Conservation (phyloP, 2,329 filamentous ascomycete genomes). For the Sporothrix pseudoabietina region DNA sequence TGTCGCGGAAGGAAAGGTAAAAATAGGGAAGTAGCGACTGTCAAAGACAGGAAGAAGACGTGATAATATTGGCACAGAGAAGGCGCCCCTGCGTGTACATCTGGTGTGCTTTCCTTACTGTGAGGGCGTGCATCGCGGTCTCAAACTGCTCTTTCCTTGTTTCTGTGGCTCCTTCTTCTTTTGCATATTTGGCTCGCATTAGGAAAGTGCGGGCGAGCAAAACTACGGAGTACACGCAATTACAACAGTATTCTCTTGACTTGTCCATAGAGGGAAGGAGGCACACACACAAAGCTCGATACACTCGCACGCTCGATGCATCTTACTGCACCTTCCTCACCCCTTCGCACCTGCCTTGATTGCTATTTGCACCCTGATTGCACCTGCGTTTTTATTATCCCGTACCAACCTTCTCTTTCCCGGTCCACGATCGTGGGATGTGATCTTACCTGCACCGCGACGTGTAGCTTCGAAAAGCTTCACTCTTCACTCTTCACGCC, state of each 20-base stretch:
- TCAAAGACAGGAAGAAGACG: background rate
- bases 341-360: background rate
- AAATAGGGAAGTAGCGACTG: background rate
- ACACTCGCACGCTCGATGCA: background rate
- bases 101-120: no score
- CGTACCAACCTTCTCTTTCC: background rate
- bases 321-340: background rate
- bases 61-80: background rate
- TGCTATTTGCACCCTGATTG: background rate
- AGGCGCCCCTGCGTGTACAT: background rate
- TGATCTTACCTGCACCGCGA: background rate
- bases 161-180: background rate
- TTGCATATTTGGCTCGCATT: background rate
- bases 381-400: background rate
- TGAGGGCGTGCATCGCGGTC: background rate
- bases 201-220: constrained; percentile 1
- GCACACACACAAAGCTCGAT: background rate
- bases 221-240: background rate
- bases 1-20: background rate
- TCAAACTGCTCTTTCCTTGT: background rate
- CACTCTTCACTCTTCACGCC: background rate
- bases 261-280: constrained; percentile 1
- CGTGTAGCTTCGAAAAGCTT: background rate
- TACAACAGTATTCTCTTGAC: background rate
- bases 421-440: background rate